phyloP scores from a whole-genome alignment of 2,329 filamentous ascomycete genomes.

The Cladobotryum protrusum region DNA sequence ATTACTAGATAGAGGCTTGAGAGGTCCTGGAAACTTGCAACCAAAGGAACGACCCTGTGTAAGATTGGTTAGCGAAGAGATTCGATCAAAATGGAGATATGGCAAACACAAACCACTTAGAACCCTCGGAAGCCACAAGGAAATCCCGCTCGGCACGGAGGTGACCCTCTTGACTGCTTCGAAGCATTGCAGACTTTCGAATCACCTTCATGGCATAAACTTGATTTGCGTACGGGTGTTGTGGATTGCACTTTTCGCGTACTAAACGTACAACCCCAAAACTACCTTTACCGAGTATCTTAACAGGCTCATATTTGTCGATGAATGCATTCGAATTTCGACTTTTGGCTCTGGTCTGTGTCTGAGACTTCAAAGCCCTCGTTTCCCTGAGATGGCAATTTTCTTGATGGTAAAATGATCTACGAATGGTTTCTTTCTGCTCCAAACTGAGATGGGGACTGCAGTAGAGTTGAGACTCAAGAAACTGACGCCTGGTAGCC shows the following conservation, averaged over 20 bases:
- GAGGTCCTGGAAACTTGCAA: slow-evolving; percentile 83
- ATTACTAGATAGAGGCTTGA: slow-evolving; percentile 86
- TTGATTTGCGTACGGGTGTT: slow-evolving; percentile 33
- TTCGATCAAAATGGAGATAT: not conserved
- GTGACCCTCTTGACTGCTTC: slow-evolving; percentile 87
- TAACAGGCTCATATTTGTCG: slow-evolving; percentile 65
- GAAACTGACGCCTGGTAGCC: slow-evolving; percentile 25
- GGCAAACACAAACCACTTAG: slow-evolving; percentile 54
- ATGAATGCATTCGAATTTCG: slow-evolving; percentile 12
- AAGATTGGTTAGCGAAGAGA: not conserved
- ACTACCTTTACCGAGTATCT: slow-evolving; percentile 84
- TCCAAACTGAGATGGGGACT: slow-evolving; percentile 45
- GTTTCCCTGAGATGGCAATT: slow-evolving; percentile 67
- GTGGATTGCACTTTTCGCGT: slow-evolving; percentile 49
- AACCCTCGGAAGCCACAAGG: slow-evolving; percentile 80
- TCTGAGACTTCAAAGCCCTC: slow-evolving; percentile 62
- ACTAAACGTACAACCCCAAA: slow-evolving; percentile 90
- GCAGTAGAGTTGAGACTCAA: slow-evolving; percentile 49
- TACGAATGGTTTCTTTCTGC: slow-evolving; percentile 49
- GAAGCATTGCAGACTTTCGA: slow-evolving; percentile 86
- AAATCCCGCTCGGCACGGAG: slow-evolving; percentile 88
- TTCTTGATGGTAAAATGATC: slow-evolving; percentile 60
- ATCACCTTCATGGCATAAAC: slow-evolving; percentile 98
- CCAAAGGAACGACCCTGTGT: slow-evolving; percentile 71
- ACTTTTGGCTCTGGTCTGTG: slow-evolving; percentile 22